Conservation (phyloP, 202 grass and related monocot species). For the Alloteropsis angusta region DNA sequence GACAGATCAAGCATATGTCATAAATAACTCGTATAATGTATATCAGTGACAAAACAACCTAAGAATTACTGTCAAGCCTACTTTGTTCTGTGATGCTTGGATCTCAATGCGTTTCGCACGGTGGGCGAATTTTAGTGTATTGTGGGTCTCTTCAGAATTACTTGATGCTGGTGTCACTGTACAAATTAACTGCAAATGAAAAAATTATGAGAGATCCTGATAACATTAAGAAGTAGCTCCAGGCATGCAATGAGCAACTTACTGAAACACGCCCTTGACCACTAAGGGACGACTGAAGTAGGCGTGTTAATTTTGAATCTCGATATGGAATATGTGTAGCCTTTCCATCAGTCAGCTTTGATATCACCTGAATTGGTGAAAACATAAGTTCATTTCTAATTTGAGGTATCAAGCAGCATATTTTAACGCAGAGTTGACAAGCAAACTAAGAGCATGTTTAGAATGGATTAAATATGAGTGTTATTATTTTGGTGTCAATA, state of each 20-base stretch:
- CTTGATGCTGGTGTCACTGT: constrained; percentile 98
- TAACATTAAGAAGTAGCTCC: background rate
- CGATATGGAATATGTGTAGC: constrained; percentile 89
- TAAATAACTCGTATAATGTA: constrained; percentile 2
- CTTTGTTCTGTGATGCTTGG: constrained; percentile 99
- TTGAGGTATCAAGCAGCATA: background rate
- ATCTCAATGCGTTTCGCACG: constrained; percentile 94
- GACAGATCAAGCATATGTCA: constrained; percentile 24
- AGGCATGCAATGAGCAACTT: constrained; percentile 28
- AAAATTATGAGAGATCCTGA: constrained; percentile 18
- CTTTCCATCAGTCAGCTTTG: constrained; percentile 94
- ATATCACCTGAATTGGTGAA: constrained; percentile 67
- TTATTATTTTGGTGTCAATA: background rate
- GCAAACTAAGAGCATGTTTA: constrained; percentile 15
- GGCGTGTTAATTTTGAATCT: constrained; percentile 96
- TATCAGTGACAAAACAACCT: background rate
- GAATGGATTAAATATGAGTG: constrained; percentile 3
- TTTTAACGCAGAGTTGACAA: background rate
- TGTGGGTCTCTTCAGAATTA: constrained; percentile 96
- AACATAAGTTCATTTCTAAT: background rate
- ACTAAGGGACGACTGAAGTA: constrained; percentile 97
- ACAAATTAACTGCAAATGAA: constrained; percentile 68
- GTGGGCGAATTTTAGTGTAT: constrained; percentile 97
- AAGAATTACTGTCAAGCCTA: constrained; percentile 32
- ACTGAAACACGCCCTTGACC: constrained; percentile 99